Base-by-base conservation (phyloP, 805 yeast genomes). In the Kuraishia hungarica region DNA sequence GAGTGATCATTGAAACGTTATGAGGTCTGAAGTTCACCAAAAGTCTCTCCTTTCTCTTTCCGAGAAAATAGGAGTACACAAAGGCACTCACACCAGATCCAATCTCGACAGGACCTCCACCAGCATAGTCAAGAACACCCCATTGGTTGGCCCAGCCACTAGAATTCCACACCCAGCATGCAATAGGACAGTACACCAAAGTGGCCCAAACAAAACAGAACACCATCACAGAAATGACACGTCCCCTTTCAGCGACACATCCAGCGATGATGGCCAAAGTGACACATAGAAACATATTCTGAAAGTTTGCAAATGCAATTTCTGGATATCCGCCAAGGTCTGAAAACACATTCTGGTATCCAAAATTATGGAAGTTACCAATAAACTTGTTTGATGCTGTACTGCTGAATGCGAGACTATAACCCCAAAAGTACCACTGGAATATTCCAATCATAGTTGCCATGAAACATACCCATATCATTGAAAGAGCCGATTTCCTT, bases 341-440 rank as follows among this genome's bases (percentile, higher is more conserved):
- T 23, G 60, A 56, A 24, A 66, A 61, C 13, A 90, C 82, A 66
- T 87, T 79, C 65, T 87, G 80, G 65, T 89, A 83, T 4, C 97
- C 98, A 70, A 92, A 89, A 51, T 84, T 78, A 62, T 84, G 84
- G 62, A 93, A 71, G 68, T 93, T 86, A 5, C 99, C 99, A 62
- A 93, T 93, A 68, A 85, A 94, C 50, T 85, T 83, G 69, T 92
- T 91, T 39, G 85, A 74, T 1, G 97, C 90, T 0, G 87, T 80
- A n/a, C 77, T 63, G 0, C 93, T 83, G 64, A 94, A 91, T 2
- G 98, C 96, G 49, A 93, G 72, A 0, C 97, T 89, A 67, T 89
- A 92, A n/a, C 97, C 97, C 97, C 98, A 94, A 67, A 93, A 90
- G 70, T 91, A 93, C 98, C 98, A 93, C 67, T 91, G 97, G 65